Evolutionary conservation across 2,329 filamentous ascomycete species (phyloP), one percentile per base, ranked within the genome.

Genomic region (Scleromitrula shiraiana): DNA sequence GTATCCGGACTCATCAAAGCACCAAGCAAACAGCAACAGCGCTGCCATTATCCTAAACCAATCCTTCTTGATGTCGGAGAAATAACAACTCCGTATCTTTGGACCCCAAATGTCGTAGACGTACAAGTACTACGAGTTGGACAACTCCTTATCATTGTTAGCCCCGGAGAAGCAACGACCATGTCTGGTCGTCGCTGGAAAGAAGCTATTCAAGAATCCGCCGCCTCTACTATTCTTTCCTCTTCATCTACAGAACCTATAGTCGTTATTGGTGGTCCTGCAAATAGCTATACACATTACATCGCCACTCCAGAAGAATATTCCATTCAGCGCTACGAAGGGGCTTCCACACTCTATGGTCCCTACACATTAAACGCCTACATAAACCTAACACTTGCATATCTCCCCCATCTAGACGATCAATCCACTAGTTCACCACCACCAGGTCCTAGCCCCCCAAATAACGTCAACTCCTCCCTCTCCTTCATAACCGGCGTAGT

Each of bases 111-210:
- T 57, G 81, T 96, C 39, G 89, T 95, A 38, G 88, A 96, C 62
- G 76, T 96, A 8, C 91, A 96, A 63, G 74, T 85, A 24, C 73
- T 96, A 12, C 84, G 91, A 10, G 84, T 91, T 0, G 91, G 91
- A 0, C 86, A 93, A 60, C 68, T 96, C 6, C 71, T 94, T 49
- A 83, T 96, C 53, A 81, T 96, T 53, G 79, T 95, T 23, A 85
- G 84, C 26, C 85, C 90, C 0, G 88, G 88, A 24, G 91, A 96
- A 66, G 88, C 86, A 1, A 93, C 86, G 0, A 96, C 90, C 4
- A 97, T 96, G 91, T 79, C 87, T 2, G 90, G 90, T 0, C 77
- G 90, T 19, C 79, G 91, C 22, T 96, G 91, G 90, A 86, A 83
- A 61, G 74, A 78, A 26, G 82, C 86, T 1, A 74, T 94, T 14